Evolutionary conservation across 2,329 filamentous ascomycete species (phyloP).

Genomic region (Exophiala dermatitidis): DNA sequence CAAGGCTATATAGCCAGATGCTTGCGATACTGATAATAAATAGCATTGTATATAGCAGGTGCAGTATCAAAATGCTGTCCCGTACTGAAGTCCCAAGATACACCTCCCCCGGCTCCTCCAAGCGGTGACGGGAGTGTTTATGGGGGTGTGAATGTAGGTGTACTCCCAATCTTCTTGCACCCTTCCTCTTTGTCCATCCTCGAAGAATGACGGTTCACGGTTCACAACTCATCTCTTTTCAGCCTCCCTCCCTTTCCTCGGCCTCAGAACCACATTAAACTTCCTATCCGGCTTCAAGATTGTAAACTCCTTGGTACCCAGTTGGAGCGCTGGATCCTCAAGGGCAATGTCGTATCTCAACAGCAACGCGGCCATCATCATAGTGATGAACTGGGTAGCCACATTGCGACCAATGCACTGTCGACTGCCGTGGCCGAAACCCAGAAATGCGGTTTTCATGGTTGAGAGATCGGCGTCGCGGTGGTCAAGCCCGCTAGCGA

Average conservation of each 20-base stretch:
- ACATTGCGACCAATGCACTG: slow-evolving; percentile 19
- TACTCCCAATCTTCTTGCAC: too few relatives aligned
- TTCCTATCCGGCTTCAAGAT: slow-evolving; percentile 18
- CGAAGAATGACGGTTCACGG: too few relatives aligned
- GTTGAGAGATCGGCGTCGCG: slow-evolving; percentile 14
- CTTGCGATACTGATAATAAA: too few relatives aligned
- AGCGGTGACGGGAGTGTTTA: too few relatives aligned
- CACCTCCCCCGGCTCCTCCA: too few relatives aligned
- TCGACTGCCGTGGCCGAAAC: slow-evolving; percentile 18
- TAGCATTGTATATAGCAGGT: too few relatives aligned
- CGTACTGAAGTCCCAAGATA: too few relatives aligned
- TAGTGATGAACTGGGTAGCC: slow-evolving; percentile 20
- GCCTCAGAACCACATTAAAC: slow-evolving; percentile 18
- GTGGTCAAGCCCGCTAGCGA: neutral
- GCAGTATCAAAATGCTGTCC: too few relatives aligned
- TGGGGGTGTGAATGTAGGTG: too few relatives aligned
- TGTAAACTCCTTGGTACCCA: slow-evolving; percentile 19
- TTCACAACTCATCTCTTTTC: too few relatives aligned
- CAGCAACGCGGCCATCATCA: slow-evolving; percentile 17
- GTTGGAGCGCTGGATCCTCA: slow-evolving; percentile 12
- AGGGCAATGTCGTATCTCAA: slow-evolving; percentile 17
- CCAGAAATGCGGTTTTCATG: slow-evolving; percentile 16
- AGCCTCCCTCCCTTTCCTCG: neutral
- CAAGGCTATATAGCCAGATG: too few relatives aligned
- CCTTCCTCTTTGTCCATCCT: too few relatives aligned